A percentile compares a stretch with the other conserved stretches of the same genome.
Conservation (phyloP, 2,329 filamentous ascomycete genomes). For the Monilinia fructicola region DNA sequence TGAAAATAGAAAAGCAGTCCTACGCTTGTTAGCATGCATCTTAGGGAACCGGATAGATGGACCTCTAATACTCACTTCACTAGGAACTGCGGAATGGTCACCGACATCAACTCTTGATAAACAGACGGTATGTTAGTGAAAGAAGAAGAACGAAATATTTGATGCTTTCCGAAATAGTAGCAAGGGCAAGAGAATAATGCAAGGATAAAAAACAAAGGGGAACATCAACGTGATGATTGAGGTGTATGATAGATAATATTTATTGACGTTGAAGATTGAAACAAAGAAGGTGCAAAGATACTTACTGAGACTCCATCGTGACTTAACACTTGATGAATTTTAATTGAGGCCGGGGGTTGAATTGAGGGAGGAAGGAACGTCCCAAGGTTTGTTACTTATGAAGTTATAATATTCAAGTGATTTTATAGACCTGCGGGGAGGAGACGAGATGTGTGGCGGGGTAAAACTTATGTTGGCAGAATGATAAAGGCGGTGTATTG, state of each 20-base stretch:
- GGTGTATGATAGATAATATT: background rate
- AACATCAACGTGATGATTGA: background rate
- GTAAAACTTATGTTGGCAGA: constrained; percentile 3
- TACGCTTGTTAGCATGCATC: background rate
- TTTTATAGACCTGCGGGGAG: background rate
- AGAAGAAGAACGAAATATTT: background rate
- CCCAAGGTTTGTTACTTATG: background rate
- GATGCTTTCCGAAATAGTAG: background rate
- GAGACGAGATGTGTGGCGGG: background rate
- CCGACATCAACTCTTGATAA: background rate
- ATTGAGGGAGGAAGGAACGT: background rate
- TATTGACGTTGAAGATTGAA: background rate
- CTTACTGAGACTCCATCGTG: constrained; percentile 13
- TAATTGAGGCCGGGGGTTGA: background rate
- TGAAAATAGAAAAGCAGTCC: background rate
- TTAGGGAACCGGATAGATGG: background rate
- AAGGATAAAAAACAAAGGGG: background rate
- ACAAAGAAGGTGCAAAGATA: background rate
- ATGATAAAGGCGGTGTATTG: constrained; percentile 7
- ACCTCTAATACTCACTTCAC: background rate
- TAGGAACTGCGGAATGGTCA: no score
- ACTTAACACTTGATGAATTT: background rate
- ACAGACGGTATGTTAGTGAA: background rate
- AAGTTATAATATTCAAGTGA: background rate
- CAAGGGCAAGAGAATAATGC: background rate